phyloP scores from a whole-genome alignment of 2,329 filamentous ascomycete species.

The Phyllosticta ampelicida region DNA sequence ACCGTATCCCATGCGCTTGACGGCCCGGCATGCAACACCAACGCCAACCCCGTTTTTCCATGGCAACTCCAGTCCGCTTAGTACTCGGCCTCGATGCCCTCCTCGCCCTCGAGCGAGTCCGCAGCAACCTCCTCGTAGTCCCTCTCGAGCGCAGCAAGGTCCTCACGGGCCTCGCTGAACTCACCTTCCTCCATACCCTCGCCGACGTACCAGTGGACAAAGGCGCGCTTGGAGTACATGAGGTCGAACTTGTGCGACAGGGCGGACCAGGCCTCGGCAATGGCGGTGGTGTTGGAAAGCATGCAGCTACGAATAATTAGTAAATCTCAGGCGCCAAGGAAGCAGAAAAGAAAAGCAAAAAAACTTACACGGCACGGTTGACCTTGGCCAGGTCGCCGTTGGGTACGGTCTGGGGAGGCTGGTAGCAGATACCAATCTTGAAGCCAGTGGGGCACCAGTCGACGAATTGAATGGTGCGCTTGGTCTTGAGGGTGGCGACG shows the following conservation, averaged over 20 bases:
- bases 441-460: conserved; percentile 68
- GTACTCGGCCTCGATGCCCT: conserved; percentile 37
- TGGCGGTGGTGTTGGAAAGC: conserved; percentile 66
- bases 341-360: background rate
- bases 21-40: background rate
- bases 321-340: background rate
- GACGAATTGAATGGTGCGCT: conserved; percentile 61
- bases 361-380: conserved; percentile 68
- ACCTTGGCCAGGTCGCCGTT: conserved; percentile 97
- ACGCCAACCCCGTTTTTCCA: background rate
- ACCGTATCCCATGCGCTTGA: background rate
- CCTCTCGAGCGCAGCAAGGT: conserved; percentile 74
- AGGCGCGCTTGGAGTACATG: conserved; percentile 69
- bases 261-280: conserved; percentile 62
- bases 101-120: conserved; percentile 52
- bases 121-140: conserved; percentile 78
- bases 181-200: conserved; percentile 91
- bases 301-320: conserved; percentile 36
- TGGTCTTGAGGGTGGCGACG: conserved; percentile 57
- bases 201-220: conserved; percentile 72
- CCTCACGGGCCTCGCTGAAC: conserved; percentile 78
- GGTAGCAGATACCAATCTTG: conserved; percentile 70
- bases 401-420: conserved; percentile 88
- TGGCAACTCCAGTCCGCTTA: conserved; percentile 14
- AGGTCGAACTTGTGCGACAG: conserved; percentile 67